Evolutionary conservation across 768 basidiomycete genomes (phyloP).

Genomic region (Galerina sulciceps): DNA sequence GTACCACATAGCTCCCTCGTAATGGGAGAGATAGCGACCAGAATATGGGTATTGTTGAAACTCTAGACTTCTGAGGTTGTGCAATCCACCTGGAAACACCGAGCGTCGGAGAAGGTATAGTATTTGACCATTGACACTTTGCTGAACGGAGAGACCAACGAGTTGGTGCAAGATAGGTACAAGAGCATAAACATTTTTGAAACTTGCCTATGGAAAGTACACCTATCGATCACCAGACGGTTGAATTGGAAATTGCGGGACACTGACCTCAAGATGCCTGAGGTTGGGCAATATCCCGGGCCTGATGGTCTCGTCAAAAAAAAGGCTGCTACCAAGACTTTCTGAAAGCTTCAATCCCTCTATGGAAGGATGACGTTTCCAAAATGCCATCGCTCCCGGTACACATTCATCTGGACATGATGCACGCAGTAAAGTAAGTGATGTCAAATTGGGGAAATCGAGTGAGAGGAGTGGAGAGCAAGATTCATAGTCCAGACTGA

Average conservation of each 20-base stretch:
- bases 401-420: neutral
- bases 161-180: neutral
- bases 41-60: neutral
- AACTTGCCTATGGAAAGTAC: neutral
- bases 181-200: neutral
- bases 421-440: neutral
- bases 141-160: neutral
- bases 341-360: conserved; percentile 2
- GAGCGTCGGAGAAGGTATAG: neutral
- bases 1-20: neutral
- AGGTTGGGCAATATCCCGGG: conserved; percentile 2
- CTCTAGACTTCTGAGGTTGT: neutral
- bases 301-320: neutral
- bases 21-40: neutral
- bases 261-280: conserved; percentile 6
- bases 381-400: conserved; percentile 13
- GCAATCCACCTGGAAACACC: neutral
- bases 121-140: neutral
- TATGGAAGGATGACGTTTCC: conserved; percentile 14
- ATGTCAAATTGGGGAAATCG: neutral
- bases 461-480: neutral
- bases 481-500: no score
- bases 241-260: no score
- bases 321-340: neutral
- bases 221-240: no score